Evolutionary conservation across 306 rosid genomes (phyloP).

Genomic region (Astragalus glycyphyllos): DNA sequence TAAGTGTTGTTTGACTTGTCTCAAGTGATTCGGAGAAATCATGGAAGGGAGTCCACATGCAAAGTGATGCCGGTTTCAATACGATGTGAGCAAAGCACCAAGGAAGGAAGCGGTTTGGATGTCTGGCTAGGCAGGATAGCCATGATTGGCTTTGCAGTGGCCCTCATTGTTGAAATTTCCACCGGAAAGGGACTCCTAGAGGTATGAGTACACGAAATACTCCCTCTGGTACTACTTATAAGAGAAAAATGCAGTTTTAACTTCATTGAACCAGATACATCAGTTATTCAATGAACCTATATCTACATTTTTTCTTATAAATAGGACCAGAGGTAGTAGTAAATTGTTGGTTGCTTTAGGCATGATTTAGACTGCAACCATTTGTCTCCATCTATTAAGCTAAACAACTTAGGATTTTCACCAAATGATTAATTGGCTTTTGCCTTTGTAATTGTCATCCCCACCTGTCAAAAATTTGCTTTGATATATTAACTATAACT

Average conservation of each 20-base stretch:
- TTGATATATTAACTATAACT: constrained; percentile 30
- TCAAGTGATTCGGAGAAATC: constrained; percentile 56
- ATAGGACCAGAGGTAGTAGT: too few relatives aligned
- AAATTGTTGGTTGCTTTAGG: constrained; percentile 13
- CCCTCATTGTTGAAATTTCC: constrained; percentile 74
- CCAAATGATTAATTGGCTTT: constrained; percentile 33
- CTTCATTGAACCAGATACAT: too few relatives aligned
- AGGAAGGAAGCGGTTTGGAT: constrained; percentile 66
- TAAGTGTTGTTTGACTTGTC: constrained; percentile 35
- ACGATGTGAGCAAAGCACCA: constrained; percentile 76
- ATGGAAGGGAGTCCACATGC: constrained; percentile 48
- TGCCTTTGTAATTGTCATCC: too few relatives aligned
- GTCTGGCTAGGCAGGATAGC: constrained; percentile 90
- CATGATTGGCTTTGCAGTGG: constrained; percentile 89
- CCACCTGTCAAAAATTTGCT: too few relatives aligned
- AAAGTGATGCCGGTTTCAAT: constrained; percentile 64
- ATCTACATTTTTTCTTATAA: too few relatives aligned
- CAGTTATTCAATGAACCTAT: too few relatives aligned
- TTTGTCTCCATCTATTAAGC: constrained; percentile 21
- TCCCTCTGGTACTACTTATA: too few relatives aligned
- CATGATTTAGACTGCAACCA: constrained; percentile 32
- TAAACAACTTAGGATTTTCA: constrained; percentile 22
- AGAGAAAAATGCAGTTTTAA: too few relatives aligned
- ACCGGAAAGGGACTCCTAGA: constrained; percentile 93
- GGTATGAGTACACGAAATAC: constrained; percentile 62